phyloP scores from a whole-genome alignment of 257 asterid genomes.

The Gentiana macrophylla region DNA sequence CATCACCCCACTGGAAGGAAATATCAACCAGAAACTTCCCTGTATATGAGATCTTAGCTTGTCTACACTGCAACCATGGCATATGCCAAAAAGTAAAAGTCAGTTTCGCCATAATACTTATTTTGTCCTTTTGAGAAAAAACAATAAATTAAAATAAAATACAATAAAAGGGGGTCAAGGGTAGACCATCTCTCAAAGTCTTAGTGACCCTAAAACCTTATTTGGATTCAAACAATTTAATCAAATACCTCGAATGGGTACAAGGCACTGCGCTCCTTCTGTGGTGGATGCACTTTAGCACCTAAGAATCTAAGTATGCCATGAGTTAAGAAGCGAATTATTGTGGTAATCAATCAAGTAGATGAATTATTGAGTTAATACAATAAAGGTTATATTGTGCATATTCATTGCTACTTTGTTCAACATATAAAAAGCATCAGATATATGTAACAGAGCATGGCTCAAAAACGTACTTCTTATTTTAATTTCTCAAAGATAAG shows the following conservation, averaged over 20 bases:
- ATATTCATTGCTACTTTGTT: not conserved
- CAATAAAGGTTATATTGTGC: not conserved
- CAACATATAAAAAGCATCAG: too few species aligned
- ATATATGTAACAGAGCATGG: too few species aligned
- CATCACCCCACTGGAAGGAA: slow-evolving; percentile 54
- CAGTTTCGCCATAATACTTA: not conserved
- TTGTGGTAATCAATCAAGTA: not conserved
- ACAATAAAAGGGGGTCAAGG: too few species aligned
- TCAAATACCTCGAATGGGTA: slow-evolving; percentile 77
- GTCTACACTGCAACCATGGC: slow-evolving; percentile 72
- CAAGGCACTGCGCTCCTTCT: slow-evolving; percentile 56
- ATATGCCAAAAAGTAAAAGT: not conserved
- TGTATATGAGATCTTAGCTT: slow-evolving; percentile 67
- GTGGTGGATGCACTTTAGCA: slow-evolving; percentile 60
- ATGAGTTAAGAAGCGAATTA: slow-evolving; percentile 41
- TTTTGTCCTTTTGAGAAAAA: too few species aligned
- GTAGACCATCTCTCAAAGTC: too few species aligned
- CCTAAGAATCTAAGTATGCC: slow-evolving; percentile 60
- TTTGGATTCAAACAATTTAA: slow-evolving; percentile 9
- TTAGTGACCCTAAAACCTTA: slow-evolving; percentile 3
- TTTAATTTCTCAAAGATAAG: too few species aligned
- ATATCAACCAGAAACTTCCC: slow-evolving; percentile 64
- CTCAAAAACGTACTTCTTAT: not conserved
- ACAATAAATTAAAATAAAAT: too few species aligned
- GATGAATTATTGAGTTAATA: not conserved